Conservation (phyloP, 2,329 filamentous ascomycete genomes). For the Clarireedia sp. region DNA sequence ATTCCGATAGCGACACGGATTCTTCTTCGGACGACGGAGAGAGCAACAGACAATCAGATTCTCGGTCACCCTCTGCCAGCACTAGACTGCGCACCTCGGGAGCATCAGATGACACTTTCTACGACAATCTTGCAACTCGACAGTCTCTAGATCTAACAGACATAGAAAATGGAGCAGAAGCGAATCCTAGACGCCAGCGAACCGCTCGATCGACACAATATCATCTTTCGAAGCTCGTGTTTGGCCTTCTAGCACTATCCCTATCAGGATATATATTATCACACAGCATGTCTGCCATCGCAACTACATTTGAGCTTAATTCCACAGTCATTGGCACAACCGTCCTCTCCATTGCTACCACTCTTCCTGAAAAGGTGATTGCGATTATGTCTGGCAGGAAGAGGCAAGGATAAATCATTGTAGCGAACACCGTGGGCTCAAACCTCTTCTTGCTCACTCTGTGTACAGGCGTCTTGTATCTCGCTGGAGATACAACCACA, state of each 20-base stretch:
- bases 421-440: conserved; percentile 45
- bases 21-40: conserved; percentile 18
- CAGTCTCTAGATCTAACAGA: background rate
- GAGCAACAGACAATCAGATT: background rate
- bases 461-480: conserved; percentile 37
- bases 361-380: conserved; percentile 45
- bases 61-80: background rate
- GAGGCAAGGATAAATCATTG: conserved; percentile 41
- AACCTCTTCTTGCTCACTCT: conserved; percentile 47
- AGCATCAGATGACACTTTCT: background rate
- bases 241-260: conserved; percentile 37
- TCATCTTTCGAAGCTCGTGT: conserved; percentile 35
- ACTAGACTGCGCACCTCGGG: background rate
- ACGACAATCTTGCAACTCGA: background rate
- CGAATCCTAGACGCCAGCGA: too few relatives aligned
- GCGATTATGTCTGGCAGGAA: conserved; percentile 40
- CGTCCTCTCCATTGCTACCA: conserved; percentile 43
- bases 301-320: conserved; percentile 35
- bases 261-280: conserved; percentile 42
- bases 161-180: background rate
- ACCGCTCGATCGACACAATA: conserved; percentile 24
- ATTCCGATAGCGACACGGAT: conserved; percentile 32
- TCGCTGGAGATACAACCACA: conserved; percentile 24
- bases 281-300: conserved; percentile 35
- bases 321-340: conserved; percentile 40